phyloP scores from a whole-genome alignment of 768 basidiomycete genomes.

The Holtermannia corniformis region DNA sequence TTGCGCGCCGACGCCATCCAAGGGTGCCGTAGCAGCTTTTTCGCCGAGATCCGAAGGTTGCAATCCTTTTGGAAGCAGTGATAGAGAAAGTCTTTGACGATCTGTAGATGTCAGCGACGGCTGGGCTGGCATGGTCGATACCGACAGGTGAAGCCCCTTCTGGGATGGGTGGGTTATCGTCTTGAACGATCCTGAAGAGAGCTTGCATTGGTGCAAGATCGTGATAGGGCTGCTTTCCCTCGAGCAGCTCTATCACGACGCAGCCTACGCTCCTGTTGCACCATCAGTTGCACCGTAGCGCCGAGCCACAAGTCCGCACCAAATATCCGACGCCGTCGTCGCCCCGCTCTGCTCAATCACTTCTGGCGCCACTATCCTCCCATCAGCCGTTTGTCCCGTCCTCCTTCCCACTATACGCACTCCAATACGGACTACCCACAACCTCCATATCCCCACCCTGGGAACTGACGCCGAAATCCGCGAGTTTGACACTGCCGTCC shows the following conservation, averaged over 20 bases:
- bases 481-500: constrained; percentile 96
- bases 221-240: constrained; percentile 90
- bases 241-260: constrained; percentile 89
- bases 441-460: constrained; percentile 64
- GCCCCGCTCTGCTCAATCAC: constrained; percentile 97
- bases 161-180: constrained; percentile 92
- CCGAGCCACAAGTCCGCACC: constrained; percentile 46
- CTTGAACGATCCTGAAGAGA: constrained; percentile 94
- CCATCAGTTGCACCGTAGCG: not conserved
- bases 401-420: constrained; percentile 50
- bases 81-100: constrained; percentile 91
- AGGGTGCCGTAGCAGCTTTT: constrained; percentile 82
- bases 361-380: constrained; percentile 75
- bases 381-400: not conserved
- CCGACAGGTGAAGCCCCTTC: constrained; percentile 73
- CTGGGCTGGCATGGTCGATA: not conserved
- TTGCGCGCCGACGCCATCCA: constrained; percentile 88
- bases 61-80: constrained; percentile 98
- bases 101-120: constrained; percentile 35
- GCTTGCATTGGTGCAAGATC: constrained; percentile 97
- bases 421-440: constrained; percentile 98
- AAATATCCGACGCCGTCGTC: constrained; percentile 93
- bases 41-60: constrained; percentile 86
- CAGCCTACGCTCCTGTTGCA: constrained; percentile 76
- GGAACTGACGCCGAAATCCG: constrained; percentile 78